Conservation (phyloP, 495 filamentous ascomycete species). For the Aspergillus mulundensis region DNA sequence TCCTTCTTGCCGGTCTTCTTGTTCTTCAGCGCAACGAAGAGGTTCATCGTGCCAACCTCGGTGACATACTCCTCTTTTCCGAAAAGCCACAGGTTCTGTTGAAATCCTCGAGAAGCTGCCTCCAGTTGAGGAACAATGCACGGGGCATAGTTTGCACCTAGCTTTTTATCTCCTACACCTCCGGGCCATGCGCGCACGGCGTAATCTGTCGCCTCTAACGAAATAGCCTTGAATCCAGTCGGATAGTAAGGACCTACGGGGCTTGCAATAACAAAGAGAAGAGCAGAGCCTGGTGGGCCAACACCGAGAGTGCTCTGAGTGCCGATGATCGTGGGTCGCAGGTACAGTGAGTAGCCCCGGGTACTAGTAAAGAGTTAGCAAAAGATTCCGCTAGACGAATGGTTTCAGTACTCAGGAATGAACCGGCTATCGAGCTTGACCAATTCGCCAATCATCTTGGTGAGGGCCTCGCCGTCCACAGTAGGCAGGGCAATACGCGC, state of each 20-base stretch:
- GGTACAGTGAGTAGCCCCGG: slow-evolving; percentile 87
- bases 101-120: slow-evolving; percentile 84
- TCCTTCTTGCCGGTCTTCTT: slow-evolving; percentile 84
- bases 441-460: slow-evolving; percentile 74
- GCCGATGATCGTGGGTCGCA: slow-evolving; percentile 94
- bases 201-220: slow-evolving; percentile 88
- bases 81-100: slow-evolving; percentile 98
- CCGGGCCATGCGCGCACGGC: slow-evolving; percentile 97
- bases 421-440: slow-evolving; percentile 78
- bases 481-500: slow-evolving; percentile 87
- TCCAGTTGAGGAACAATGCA: slow-evolving; percentile 91
- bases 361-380: slow-evolving; percentile 31
- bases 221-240: slow-evolving; percentile 94
- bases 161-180: slow-evolving; percentile 94
- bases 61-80: slow-evolving; percentile 91
- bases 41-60: slow-evolving; percentile 97
- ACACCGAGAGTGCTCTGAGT: slow-evolving; percentile 92
- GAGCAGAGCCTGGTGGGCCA: slow-evolving; percentile 81
- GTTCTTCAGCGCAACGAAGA: slow-evolving; percentile 78
- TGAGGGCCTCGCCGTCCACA: slow-evolving; percentile 66
- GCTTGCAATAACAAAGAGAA: slow-evolving; percentile 91
- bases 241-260: slow-evolving; percentile 98
- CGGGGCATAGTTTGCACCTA: slow-evolving; percentile 96
- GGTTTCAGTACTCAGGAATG: slow-evolving; percentile 59
- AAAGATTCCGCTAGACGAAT: not conserved